phyloP scores from a whole-genome alignment of 306 rosid species.

The Quercus parvula region DNA sequence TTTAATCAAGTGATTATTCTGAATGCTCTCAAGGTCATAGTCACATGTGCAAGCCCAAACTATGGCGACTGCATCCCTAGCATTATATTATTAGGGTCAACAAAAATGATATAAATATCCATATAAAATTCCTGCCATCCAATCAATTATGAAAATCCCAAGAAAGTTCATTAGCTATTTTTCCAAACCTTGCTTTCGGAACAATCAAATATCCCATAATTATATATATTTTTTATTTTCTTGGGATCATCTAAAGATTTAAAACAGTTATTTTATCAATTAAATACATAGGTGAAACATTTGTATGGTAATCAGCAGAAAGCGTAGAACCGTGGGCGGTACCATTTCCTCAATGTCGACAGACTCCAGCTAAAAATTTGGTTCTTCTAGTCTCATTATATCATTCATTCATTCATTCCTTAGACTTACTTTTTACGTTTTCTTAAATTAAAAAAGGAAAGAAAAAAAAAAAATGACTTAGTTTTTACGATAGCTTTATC shows the following conservation, averaged over 20 bases:
- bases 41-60: constrained; percentile 63
- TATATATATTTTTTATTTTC: constrained; percentile 29
- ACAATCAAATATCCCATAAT: constrained; percentile 58
- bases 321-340: constrained; percentile 37
- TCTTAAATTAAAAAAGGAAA: too few relatives aligned
- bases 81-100: constrained; percentile 34
- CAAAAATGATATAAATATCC: constrained; percentile 36
- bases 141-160: constrained; percentile 63
- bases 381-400: constrained; percentile 18
- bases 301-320: constrained; percentile 4
- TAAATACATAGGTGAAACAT: constrained; percentile 7
- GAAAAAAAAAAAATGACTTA: constrained; percentile 30
- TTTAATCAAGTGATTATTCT: constrained; percentile 34
- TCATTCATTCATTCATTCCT: constrained; percentile 16
- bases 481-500: constrained; percentile 72
- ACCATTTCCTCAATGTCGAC: not conserved
- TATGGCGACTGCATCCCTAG: constrained; percentile 59
- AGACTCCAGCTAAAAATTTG: constrained; percentile 8
- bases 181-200: constrained; percentile 58
- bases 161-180: constrained; percentile 57
- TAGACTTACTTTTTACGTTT: constrained; percentile 62
- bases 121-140: constrained; percentile 50
- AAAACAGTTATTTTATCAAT: constrained; percentile 32
- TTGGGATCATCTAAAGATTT: constrained; percentile 66
- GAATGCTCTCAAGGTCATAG: constrained; percentile 27